phyloP scores from a whole-genome alignment of 192 early-diverging fungal genomes.

The Coemansia biformis region DNA sequence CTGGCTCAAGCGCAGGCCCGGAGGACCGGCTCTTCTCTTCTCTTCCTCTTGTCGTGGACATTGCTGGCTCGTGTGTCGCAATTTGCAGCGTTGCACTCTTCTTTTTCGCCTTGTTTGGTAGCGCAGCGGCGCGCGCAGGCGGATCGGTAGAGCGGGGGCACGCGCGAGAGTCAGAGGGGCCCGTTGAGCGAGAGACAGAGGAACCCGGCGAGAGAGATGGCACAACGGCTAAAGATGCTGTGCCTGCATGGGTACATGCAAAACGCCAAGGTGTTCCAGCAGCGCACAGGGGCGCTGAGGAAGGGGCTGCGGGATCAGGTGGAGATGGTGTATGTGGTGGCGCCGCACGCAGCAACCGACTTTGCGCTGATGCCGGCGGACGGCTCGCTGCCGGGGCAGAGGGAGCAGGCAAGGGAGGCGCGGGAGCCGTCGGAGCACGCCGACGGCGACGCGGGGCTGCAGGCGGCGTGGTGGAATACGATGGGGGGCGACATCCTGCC shows the following conservation, averaged over 20 bases:
- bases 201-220: no score
- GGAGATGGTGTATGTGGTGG: conserved; percentile 19
- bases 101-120: no score
- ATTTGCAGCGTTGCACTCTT: no score
- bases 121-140: no score
- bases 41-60: no score
- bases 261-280: conserved; percentile 31
- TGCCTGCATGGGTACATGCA: conserved; percentile 51
- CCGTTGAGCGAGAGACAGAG: no score
- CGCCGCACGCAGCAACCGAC: conserved; percentile 22
- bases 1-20: no score
- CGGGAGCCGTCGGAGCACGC: neutral
- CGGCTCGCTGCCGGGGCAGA: neutral
- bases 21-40: no score
- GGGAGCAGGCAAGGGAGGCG: no score
- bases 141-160: no score
- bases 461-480: conserved; percentile 33
- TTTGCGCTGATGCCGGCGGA: neutral
- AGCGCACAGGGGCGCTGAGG: conserved; percentile 37
- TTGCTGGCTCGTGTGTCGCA: no score
- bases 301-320: conserved; percentile 13
- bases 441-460: neutral
- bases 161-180: no score
- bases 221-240: conserved; percentile 17
- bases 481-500: neutral